Evolutionary conservation across 352 stramenopile species (phyloP), one percentile per base, ranked within the genome.

Genomic region (Phytophthora nicotianae): DNA sequence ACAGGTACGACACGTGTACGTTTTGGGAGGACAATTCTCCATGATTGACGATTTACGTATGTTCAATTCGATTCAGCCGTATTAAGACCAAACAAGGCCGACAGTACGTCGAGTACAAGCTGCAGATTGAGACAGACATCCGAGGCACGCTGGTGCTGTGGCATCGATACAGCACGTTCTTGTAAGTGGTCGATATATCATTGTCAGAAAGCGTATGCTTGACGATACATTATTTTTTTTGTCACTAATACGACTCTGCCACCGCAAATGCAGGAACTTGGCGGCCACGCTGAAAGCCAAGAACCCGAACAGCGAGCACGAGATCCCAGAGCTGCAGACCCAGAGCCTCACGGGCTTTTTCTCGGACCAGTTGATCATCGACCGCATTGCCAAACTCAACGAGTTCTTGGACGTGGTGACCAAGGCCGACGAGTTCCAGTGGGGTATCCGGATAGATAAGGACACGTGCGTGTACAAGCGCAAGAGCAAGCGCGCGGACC

Each of bases 381-480:
- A 93, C 70, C 85, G 84, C 50, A 91, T 95, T 57, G 84, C 79
- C 27, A 91, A 91, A 57, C 72, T 95, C 6, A 95, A 95, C 63
- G 81, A 93, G 70, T 95, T 95, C 54, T 63, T 95, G 54, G 83
- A 93, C 60, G 83, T 90, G 29, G 84, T 92, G 48, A 92, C 84
- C 50, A 91, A 90, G 64, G 82, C 84, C 16, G 83, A 92, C 50
- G 83, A 90, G 63, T 93, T 95, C 70, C 84, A 95, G 57, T 95
- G 86, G 86, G 86, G 84, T 40, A 95, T 95, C 70, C 83, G 86
- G 74, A 93, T 95, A 87, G 84, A 95, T 72, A 93, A 95, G 68
- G 84, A 93, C 68, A 93, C 84, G 64, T 90, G 86, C 74, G 86
- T 93, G 58, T 93, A 91, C 83, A 95, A 95, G 68, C 82, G 82